Percentiles rank a stretch among this genome's conserved stretches.
Evolutionary conservation across 2,329 filamentous ascomycete species (phyloP).

Genomic region (Fonsecaea erecta): DNA sequence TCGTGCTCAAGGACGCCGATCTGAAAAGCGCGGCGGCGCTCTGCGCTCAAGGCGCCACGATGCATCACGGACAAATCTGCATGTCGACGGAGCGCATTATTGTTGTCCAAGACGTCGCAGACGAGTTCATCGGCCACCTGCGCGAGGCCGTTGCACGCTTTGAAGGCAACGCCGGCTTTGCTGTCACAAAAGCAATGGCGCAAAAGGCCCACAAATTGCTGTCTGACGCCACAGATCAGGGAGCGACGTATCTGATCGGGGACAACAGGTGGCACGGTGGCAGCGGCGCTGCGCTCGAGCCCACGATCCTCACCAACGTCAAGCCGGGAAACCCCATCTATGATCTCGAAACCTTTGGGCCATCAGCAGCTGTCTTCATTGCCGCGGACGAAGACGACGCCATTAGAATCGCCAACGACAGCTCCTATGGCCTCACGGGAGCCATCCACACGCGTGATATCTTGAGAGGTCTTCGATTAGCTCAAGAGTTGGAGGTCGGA

Average conservation of each 20-base stretch:
- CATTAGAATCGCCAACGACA: constrained; percentile 33
- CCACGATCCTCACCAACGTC: constrained; percentile 69
- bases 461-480: constrained; percentile 58
- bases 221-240: constrained; percentile 9
- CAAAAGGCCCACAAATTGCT: constrained; percentile 10
- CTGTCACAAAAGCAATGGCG: constrained; percentile 15
- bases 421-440: constrained; percentile 29
- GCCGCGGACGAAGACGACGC: constrained; percentile 64
- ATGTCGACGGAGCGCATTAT: constrained; percentile 80
- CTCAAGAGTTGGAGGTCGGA: constrained; percentile 65
- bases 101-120: constrained; percentile 60
- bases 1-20: constrained; percentile 79
- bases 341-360: constrained; percentile 75
- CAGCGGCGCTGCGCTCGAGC: constrained; percentile 57
- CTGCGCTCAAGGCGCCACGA: constrained; percentile 10
- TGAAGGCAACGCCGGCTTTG: constrained; percentile 7
- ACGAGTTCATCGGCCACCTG: constrained; percentile 59
- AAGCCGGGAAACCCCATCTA: constrained; percentile 73
- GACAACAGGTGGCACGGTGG: constrained; percentile 42
- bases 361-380: constrained; percentile 70
- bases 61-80: constrained; percentile 73
- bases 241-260: constrained; percentile 58
- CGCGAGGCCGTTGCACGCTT: neutral
- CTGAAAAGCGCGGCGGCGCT: constrained; percentile 69
- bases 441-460: constrained; percentile 31